Base-by-base conservation (phyloP, 2,329 filamentous ascomycete species). In the Cladorrhinum sp. region DNA sequence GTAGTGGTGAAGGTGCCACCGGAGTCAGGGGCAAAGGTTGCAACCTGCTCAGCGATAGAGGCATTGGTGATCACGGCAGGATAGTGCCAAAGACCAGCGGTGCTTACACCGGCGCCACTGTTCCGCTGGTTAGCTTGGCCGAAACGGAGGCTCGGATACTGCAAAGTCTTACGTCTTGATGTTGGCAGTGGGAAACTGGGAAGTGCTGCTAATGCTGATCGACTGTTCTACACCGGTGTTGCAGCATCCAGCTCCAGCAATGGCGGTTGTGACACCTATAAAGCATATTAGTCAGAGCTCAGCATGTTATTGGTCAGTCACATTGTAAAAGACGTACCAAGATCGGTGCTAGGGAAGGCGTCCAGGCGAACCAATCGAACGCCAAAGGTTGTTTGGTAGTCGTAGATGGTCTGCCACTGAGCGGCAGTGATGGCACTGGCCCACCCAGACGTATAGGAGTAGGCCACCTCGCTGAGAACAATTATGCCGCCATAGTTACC, bases 401-500 rank as follows among this genome's bases (percentile, higher is more conserved):
- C 75, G 65, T 83, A 85, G 2, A 87, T 70, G 53, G 77, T 68
- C 28, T 79, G 75, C 82, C 81, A 85, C 74, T 87, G 85, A 48
- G 76, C 77, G 5, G 76, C 68, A 9, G 82, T 86, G 61, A 87
- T 70, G 33, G 82, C 83, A 67, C 80, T 84, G 59, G 75, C 73
- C 73, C 76, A 86, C 24, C 72, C 73, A 14, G 67, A 65, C 3
- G 77, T 75, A 67, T 82, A 83, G 61, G 83, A 76, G 68, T 86
- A 86, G 55, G 78, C 78, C 30, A 86, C 79, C 67, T 82, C 80
- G 62, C 77, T 75, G 20, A 82, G 70, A 57, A 83, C 72, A 20
- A 87, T 76, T 67, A 87, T 85, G 54, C 82, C 83, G 21, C 83
- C 84, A 66, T 81, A 87, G 69, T 84, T 86, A 62, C 84, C 84